Evolutionary conservation across 495 filamentous ascomycete genomes (phyloP).

Genomic region (Copromyces sp.): DNA sequence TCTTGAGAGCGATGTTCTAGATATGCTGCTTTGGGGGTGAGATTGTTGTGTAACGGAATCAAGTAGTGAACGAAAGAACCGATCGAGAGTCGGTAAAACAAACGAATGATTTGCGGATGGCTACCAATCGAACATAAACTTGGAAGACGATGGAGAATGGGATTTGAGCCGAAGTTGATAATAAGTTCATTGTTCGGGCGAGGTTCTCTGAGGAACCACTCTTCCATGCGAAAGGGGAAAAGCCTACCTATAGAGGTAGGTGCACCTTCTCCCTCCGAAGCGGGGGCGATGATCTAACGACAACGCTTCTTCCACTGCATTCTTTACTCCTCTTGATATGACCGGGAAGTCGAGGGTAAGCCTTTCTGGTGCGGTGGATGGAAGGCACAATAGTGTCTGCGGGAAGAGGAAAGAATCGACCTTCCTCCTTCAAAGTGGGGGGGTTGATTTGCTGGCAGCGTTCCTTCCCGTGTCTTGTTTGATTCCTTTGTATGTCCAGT

Average conservation of each 20-base stretch:
- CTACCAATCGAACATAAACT: background rate
- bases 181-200: background rate
- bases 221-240: background rate
- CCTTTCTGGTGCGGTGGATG: background rate
- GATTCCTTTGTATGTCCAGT: background rate
- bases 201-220: background rate
- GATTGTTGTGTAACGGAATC: background rate
- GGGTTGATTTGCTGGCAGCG: background rate
- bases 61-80: background rate
- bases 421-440: background rate
- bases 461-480: too few species aligned
- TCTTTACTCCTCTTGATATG: background rate
- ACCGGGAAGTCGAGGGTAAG: background rate
- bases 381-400: background rate
- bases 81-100: background rate
- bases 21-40: background rate
- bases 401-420: too few species aligned
- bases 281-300: background rate
- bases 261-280: background rate
- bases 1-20: background rate
- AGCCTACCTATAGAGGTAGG: background rate
- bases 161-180: background rate
- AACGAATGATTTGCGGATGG: background rate
- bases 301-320: background rate
- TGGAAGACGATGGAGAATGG: background rate